A percentile compares a stretch with the other conserved stretches of the same genome.
Conservation (phyloP, 2,329 filamentous ascomycete genomes). For the Exserohilum rostratum region DNA sequence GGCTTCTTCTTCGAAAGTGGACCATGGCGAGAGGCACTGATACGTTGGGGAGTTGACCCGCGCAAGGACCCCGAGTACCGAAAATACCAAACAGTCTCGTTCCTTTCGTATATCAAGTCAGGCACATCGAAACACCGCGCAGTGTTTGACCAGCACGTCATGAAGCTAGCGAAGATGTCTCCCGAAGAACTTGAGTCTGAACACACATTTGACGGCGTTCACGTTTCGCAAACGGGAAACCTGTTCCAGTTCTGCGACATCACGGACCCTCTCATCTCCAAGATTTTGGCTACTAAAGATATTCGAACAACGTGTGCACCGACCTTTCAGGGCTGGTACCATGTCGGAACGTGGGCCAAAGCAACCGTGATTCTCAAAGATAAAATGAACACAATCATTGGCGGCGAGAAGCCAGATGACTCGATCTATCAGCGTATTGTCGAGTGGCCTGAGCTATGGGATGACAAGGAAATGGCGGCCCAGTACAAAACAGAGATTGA, state of each 20-base stretch:
- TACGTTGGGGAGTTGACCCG: slow-evolving; percentile 86
- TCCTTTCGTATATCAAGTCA: slow-evolving; percentile 41
- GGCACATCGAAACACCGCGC: slow-evolving; percentile 34
- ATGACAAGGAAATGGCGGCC: slow-evolving; percentile 38
- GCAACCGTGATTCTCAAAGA: slow-evolving; percentile 85
- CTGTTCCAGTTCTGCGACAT: slow-evolving; percentile 96
- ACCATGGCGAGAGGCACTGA: slow-evolving; percentile 86
- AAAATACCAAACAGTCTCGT: slow-evolving; percentile 78
- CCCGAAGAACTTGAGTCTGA: slow-evolving; percentile 33
- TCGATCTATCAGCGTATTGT: slow-evolving; percentile 39
- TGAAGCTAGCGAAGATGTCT: slow-evolving; percentile 29
- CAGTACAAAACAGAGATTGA: slow-evolving; percentile 38
- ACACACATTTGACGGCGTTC: slow-evolving; percentile 83
- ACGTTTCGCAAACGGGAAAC: slow-evolving; percentile 78
- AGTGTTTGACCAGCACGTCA: slow-evolving; percentile 35
- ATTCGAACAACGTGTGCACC: slow-evolving; percentile 53
- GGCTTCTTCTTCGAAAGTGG: slow-evolving; percentile 93
- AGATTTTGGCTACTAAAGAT: slow-evolving; percentile 68
- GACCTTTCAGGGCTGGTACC: slow-evolving; percentile 77
- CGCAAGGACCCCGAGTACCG: slow-evolving; percentile 76
- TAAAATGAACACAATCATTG: slow-evolving; percentile 65
- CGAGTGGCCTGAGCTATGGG: slow-evolving; percentile 43
- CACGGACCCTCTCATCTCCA: slow-evolving; percentile 73
- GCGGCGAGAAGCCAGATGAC: slow-evolving; percentile 41
- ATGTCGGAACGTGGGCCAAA: slow-evolving; percentile 80